These are phyloP conservation scores for Croton setiger DNA, from an alignment of 441 rosid genomes.

Conservation along the genomic window DNA sequence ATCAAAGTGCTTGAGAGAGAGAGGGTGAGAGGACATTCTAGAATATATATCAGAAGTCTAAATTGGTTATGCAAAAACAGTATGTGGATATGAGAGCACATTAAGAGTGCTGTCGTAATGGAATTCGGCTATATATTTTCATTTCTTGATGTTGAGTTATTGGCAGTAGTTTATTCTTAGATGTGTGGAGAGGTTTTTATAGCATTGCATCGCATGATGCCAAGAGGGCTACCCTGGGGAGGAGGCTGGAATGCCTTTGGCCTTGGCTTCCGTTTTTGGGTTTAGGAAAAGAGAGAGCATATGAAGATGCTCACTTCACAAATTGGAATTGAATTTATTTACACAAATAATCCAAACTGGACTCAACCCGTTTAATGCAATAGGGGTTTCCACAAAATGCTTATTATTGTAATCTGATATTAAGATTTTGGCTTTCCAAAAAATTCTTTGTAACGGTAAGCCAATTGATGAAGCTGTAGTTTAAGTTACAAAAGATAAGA, in stretches of 20 bases:
- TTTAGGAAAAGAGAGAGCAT: not conserved
- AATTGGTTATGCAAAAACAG: not conserved
- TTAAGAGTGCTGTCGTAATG: not conserved
- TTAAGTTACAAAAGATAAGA: too few relatives aligned
- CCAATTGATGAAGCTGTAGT: too few relatives aligned
- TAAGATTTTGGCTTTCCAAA: too few relatives aligned
- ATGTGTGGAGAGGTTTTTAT: not conserved
- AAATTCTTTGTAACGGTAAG: too few relatives aligned
- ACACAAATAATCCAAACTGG: too few relatives aligned
- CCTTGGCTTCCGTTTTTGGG: not conserved
- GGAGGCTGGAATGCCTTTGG: too few relatives aligned
- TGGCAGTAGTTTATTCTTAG: not conserved
- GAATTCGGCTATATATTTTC: slow-evolving; percentile 9
- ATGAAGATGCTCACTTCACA: not conserved
- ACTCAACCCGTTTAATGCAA: too few relatives aligned
- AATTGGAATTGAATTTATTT: too few relatives aligned
- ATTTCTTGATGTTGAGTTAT: not conserved
- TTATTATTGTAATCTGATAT: too few relatives aligned
- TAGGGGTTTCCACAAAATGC: too few relatives aligned
- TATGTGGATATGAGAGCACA: not conserved
- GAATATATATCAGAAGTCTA: not conserved
- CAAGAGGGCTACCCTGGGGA: not conserved
- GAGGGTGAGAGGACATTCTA: not conserved
- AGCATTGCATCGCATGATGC: not conserved
- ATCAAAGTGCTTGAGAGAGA: slow-evolving; percentile 4